Percentiles rank a stretch among this genome's conserved stretches.
phyloP scores from a whole-genome alignment of 2,329 filamentous ascomycete species.

The Aspergillus aculeatinus region DNA sequence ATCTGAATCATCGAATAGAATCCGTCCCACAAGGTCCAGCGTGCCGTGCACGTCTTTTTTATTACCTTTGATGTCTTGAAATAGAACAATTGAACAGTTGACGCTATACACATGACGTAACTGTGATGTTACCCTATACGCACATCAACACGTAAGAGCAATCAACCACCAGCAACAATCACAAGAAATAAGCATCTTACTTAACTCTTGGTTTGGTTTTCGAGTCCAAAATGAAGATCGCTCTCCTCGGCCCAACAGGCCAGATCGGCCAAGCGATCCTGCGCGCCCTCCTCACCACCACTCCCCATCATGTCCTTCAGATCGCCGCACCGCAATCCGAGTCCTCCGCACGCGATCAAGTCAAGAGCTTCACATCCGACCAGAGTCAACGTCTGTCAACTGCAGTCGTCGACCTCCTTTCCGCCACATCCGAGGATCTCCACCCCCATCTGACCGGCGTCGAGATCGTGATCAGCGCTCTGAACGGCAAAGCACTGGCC shows the following conservation, averaged over 20 bases:
- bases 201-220: too few relatives aligned
- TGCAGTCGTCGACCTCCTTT: constrained; percentile 11
- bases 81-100: too few relatives aligned
- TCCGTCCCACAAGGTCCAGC: too few relatives aligned
- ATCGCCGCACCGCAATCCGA: not conserved
- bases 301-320: not conserved
- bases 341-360: not conserved
- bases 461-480: not conserved
- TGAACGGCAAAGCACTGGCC: not conserved
- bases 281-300: not conserved
- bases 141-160: too few relatives aligned
- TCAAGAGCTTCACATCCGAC: not conserved
- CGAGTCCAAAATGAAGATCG: not conserved
- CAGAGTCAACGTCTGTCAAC: not conserved
- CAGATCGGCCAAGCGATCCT: constrained; percentile 4
- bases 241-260: constrained; percentile 4
- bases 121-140: too few relatives aligned
- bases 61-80: too few relatives aligned
- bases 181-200: too few relatives aligned
- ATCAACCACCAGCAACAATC: too few relatives aligned
- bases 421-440: constrained; percentile 13
- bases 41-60: too few relatives aligned
- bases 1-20: too few relatives aligned
- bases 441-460: constrained; percentile 14
- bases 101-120: too few relatives aligned